These are phyloP conservation scores for Pichia ethanolica DNA, from an alignment of 805 yeast genomes.

Conservation along the genomic window DNA sequence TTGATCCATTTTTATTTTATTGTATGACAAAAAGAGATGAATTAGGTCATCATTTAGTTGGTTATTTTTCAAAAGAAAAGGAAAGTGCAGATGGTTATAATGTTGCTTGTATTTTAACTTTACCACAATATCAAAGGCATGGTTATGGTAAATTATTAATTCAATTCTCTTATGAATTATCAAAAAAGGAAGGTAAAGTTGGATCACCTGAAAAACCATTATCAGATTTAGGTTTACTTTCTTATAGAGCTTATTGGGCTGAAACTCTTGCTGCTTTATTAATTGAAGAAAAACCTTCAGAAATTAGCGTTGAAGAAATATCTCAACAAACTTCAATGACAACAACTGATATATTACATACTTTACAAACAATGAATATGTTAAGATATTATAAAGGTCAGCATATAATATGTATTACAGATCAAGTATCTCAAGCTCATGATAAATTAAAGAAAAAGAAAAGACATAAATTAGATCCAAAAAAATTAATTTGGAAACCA, in stretches of 20 bases:
- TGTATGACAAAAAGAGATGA: conserved; percentile 91
- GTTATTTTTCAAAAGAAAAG: conserved; percentile 94
- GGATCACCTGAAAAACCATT: conserved; percentile 98
- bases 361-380: conserved; percentile 85
- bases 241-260: conserved; percentile 95
- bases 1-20: conserved; percentile 93
- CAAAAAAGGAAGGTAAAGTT: conserved; percentile 78
- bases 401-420: conserved; percentile 81
- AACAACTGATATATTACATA: conserved; percentile 89
- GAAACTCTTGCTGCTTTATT: conserved; percentile 74
- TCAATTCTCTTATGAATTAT: conserved; percentile 87
- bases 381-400: conserved; percentile 92
- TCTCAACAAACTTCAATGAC: conserved; percentile 88
- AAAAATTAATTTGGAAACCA: conserved; percentile 80
- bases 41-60: conserved; percentile 91
- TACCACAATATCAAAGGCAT: conserved; percentile 93
- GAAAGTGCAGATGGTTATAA: conserved; percentile 93
- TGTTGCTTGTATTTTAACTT: conserved; percentile 91
- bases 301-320: conserved; percentile 75
- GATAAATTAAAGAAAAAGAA: conserved; percentile 59
- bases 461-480: conserved; percentile 69
- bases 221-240: conserved; percentile 86
- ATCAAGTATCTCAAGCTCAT: conserved; percentile 69
- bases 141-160: conserved; percentile 91
- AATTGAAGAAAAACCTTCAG: conserved; percentile 49